These are phyloP conservation scores for Microbotryum lychnidis-dioicae DNA, from an alignment of 1,284 basidiomycete genomes.

Conservation along the genomic window DNA sequence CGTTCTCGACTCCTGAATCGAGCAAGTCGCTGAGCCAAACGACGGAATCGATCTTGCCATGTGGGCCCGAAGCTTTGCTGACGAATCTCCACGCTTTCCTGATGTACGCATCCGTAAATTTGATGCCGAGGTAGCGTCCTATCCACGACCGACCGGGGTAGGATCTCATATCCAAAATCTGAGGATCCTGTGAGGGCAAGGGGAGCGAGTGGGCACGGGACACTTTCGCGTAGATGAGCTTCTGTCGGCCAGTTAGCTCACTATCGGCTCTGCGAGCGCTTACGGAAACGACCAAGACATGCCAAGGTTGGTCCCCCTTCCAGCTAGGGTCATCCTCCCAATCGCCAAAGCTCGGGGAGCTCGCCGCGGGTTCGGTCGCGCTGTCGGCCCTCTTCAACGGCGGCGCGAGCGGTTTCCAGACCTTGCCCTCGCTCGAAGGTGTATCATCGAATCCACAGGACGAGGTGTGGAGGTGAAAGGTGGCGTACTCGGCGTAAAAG, in stretches of 20 bases:
- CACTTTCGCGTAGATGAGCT: neutral
- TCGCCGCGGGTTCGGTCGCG: no score
- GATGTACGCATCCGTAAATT: conserved; percentile 56
- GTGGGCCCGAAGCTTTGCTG: conserved; percentile 48
- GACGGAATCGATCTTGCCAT: conserved; percentile 47
- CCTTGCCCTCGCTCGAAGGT: conserved; percentile 4
- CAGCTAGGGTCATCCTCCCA: neutral
- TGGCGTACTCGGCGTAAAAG: conserved; percentile 12
- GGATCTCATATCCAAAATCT: conserved; percentile 54
- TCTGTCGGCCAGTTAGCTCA: neutral
- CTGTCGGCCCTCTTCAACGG: no score
- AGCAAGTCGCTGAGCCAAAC: conserved; percentile 76
- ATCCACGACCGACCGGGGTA: conserved; percentile 45
- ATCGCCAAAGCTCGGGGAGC: neutral
- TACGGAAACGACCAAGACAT: conserved; percentile 54
- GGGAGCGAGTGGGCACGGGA: no score
- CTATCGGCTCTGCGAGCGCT: neutral
- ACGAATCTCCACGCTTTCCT: conserved; percentile 64
- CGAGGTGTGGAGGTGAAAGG: conserved; percentile 8
- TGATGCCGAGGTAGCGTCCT: conserved; percentile 40
- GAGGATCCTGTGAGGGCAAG: conserved; percentile 36
- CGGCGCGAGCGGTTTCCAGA: conserved; percentile 2
- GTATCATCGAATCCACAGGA: conserved; percentile 14
- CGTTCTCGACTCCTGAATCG: conserved; percentile 56
- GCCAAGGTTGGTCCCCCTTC: conserved; percentile 44